Evolutionary conservation across 23 red algal species (phyloP), one percentile per base, ranked within the genome.

Genomic region (Cyanidium caldarium): DNA sequence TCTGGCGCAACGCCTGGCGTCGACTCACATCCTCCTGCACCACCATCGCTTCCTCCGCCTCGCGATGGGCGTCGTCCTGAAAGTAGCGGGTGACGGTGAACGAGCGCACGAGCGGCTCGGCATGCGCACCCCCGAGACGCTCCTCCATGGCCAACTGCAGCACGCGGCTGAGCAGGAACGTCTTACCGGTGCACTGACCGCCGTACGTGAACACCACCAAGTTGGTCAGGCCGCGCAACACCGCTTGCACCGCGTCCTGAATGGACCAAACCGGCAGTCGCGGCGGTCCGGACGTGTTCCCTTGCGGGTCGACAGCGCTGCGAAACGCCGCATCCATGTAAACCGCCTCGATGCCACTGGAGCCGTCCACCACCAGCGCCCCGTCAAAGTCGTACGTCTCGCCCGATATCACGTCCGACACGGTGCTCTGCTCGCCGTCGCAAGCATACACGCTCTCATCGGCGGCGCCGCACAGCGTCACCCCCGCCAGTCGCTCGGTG

Each of bases 291-390:
- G 10, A 12, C 7, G 51, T 28, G 13, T 61, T 25, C 13, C 31
- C n/a, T 28, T 12, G 10, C 19, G n/a, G 10, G 7, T 10, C 5
- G 51, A 14, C 31, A 5, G 7, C 3, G 21, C 51, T 61, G n/a
- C 51, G 51, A 25, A 61, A 61, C 19, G 51, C 51, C 5, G 51
- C 51, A 61, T 61, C 51, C n/a, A 61, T 28, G 23, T 61, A 61
- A 28, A 61, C n/a, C 23, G 19, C n/a, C 7, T 28, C 31, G n/a
- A 28, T 16, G 23, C 51, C 31, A 28, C 31, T 28, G 10, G 19
- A 5, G 23, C 23, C 7, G 3, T 28, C 51, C 7, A 61, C 7
- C 51, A 61, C 51, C 7, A 61, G 31, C 10, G 51, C 51, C 5
- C 51, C 51, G 21, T 61, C 51, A 61, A 61, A 61, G n/a, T 7